Evolutionary conservation across 225 moss, liverwort and hornwort genomes (phyloP).

Genomic region (Thuidium tamariscinum): DNA sequence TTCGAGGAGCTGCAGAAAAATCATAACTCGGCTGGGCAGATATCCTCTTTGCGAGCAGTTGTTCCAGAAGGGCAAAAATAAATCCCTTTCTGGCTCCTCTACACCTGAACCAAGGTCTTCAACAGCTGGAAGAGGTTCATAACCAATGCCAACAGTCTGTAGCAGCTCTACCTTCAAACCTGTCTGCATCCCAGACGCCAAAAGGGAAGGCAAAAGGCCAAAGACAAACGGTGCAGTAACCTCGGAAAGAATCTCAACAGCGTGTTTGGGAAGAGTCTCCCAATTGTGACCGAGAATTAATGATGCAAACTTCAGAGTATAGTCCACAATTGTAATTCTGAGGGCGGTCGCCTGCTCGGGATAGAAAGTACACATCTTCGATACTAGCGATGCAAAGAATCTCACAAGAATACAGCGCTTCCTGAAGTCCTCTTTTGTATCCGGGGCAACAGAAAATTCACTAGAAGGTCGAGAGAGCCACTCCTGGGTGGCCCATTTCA

Average conservation of each 20-base stretch:
- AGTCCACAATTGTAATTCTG: constrained; percentile 30
- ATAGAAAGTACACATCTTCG: constrained; percentile 45
- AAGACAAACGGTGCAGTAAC: constrained; percentile 44
- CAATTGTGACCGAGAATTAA: constrained; percentile 34
- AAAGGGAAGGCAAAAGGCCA: constrained; percentile 35
- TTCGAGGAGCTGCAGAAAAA: constrained; percentile 59
- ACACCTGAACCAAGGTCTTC: constrained; percentile 23
- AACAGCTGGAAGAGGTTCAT: constrained; percentile 28
- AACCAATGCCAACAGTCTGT: constrained; percentile 27
- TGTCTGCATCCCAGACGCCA: constrained; percentile 13
- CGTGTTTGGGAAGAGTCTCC: constrained; percentile 32
- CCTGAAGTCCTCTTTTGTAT: constrained; percentile 27
- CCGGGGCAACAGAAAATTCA: not conserved
- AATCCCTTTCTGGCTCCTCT: constrained; percentile 33
- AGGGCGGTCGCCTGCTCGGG: constrained; percentile 43
- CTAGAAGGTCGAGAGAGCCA: constrained; percentile 30
- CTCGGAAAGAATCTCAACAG: constrained; percentile 51
- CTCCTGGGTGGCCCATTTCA: constrained; percentile 48
- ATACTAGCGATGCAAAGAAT: constrained; percentile 46
- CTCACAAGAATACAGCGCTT: constrained; percentile 53
- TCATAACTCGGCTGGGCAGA: constrained; percentile 43
- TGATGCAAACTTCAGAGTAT: constrained; percentile 40
- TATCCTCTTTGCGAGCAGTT: constrained; percentile 34
- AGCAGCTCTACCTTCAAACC: constrained; percentile 44
- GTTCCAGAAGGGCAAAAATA: constrained; percentile 38